Evolutionary conservation across 805 yeast species (phyloP).

Genomic region (Yamadazyma sp.): DNA sequence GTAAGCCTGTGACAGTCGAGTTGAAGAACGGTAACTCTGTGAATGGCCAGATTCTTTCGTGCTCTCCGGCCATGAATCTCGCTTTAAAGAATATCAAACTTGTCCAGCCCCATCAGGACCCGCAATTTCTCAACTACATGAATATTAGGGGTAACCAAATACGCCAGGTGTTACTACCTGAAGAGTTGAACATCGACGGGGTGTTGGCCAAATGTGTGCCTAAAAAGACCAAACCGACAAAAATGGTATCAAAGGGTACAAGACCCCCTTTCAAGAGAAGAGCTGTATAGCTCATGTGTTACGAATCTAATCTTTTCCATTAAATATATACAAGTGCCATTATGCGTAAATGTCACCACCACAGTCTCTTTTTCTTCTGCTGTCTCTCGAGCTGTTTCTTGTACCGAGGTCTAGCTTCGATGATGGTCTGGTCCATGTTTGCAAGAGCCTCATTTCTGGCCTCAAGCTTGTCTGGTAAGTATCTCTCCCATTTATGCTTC

Average conservation of each 20-base stretch:
- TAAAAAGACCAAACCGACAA: conserved; percentile 1
- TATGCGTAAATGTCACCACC: conserved; percentile 28
- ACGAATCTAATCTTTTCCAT: conserved; percentile 2
- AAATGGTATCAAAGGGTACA: conserved; percentile 1
- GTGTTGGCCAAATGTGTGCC: conserved; percentile 50
- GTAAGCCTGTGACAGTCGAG: conserved; percentile 88
- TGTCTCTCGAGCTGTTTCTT: conserved; percentile 40
- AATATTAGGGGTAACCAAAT: conserved; percentile 88
- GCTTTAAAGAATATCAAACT: conserved; percentile 77
- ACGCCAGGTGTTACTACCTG: conserved; percentile 81
- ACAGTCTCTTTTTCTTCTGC: conserved; percentile 33
- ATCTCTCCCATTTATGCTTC: conserved; percentile 79
- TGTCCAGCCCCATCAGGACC: conserved; percentile 68
- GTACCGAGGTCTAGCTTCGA: conserved; percentile 55
- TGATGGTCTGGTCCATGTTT: conserved; percentile 63
- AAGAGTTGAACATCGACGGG: conserved; percentile 71
- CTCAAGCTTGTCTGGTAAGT: conserved; percentile 54
- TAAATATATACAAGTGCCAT: conserved; percentile 7
- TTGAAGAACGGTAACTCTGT: conserved; percentile 87
- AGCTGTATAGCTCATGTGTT: conserved; percentile 7
- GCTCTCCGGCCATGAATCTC: conserved; percentile 89
- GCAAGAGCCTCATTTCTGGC: conserved; percentile 66
- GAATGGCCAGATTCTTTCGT: conserved; percentile 80
- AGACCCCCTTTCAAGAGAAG: conserved; percentile 9
- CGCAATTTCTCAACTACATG: conserved; percentile 70